Evolutionary conservation across 2,329 filamentous ascomycete species (phyloP).

Genomic region (Ophiobolus disseminans): DNA sequence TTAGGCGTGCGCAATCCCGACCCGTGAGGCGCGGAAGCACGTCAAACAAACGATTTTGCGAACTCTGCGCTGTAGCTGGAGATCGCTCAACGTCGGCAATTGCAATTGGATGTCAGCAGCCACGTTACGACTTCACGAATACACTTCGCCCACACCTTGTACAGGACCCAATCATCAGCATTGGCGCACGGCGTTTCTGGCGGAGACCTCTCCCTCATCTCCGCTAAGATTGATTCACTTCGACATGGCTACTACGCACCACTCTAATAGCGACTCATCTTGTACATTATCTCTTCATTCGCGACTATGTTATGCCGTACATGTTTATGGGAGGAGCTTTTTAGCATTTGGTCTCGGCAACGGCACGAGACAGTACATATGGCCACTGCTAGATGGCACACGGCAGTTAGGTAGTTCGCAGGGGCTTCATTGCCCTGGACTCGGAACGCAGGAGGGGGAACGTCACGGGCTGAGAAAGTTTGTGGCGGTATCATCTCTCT

Average conservation of each 20-base stretch:
- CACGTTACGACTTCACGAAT: constrained; percentile 39
- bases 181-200: constrained; percentile 26
- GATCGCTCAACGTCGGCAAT: constrained; percentile 13
- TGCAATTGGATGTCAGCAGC: constrained; percentile 25
- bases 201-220: background rate
- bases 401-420: background rate
- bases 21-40: constrained; percentile 5
- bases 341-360: constrained; percentile 6
- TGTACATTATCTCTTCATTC: constrained; percentile 29
- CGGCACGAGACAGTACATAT: constrained; percentile 1
- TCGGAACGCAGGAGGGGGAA: constrained; percentile 14
- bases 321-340: constrained; percentile 22
- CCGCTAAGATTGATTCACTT: constrained; percentile 1
- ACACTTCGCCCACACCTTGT: constrained; percentile 20
- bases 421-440: background rate
- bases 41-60: background rate
- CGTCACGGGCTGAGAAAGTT: constrained; percentile 10
- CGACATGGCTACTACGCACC: constrained; percentile 15
- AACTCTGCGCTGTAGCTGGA: constrained; percentile 3
- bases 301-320: constrained; percentile 35
- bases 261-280: constrained; percentile 26
- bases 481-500: constrained; percentile 19
- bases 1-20: constrained; percentile 42
- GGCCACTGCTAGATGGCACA: constrained; percentile 12
- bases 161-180: constrained; percentile 26